phyloP scores from a whole-genome alignment of 768 basidiomycete species.

The Suillus subalutaceus region DNA sequence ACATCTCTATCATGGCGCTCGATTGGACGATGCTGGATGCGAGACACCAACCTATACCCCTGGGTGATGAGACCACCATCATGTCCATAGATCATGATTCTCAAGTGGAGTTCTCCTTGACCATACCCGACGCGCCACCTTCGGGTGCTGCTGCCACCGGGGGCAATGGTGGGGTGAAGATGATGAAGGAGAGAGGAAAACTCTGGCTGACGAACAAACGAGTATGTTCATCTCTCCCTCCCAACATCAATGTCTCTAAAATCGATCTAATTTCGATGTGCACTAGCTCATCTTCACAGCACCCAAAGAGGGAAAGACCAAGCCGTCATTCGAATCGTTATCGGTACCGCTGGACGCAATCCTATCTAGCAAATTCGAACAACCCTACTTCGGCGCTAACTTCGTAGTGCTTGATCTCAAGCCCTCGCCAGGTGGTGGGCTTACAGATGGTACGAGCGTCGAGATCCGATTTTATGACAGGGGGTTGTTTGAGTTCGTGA shows the following conservation, averaged over 20 bases:
- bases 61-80: conserved; percentile 64
- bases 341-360: conserved; percentile 65
- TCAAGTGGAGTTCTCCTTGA: conserved; percentile 60
- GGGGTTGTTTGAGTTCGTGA: conserved; percentile 75
- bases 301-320: conserved; percentile 27
- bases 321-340: conserved; percentile 43
- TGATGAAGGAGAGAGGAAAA: conserved; percentile 59
- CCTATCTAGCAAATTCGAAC: conserved; percentile 71
- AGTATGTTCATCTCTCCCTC: conserved; percentile 42
- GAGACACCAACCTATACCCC: conserved; percentile 56
- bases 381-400: conserved; percentile 73
- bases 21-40: conserved; percentile 77
- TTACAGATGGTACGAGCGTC: conserved; percentile 62
- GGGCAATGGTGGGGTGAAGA: conserved; percentile 57
- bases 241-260: conserved; percentile 8
- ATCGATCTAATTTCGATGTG: conserved; percentile 11
- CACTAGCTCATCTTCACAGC: conserved; percentile 66
- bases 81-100: conserved; percentile 47
- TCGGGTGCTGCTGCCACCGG: conserved; percentile 45
- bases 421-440: conserved; percentile 68
- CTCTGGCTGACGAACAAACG: conserved; percentile 73
- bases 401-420: conserved; percentile 67
- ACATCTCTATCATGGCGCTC: conserved; percentile 58
- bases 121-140: conserved; percentile 58
- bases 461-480: conserved; percentile 71